A percentile compares a stretch with the other conserved stretches of the same genome.
Conservation (phyloP, 192 early-diverging fungal species). For the Allomyces arbusculus region DNA sequence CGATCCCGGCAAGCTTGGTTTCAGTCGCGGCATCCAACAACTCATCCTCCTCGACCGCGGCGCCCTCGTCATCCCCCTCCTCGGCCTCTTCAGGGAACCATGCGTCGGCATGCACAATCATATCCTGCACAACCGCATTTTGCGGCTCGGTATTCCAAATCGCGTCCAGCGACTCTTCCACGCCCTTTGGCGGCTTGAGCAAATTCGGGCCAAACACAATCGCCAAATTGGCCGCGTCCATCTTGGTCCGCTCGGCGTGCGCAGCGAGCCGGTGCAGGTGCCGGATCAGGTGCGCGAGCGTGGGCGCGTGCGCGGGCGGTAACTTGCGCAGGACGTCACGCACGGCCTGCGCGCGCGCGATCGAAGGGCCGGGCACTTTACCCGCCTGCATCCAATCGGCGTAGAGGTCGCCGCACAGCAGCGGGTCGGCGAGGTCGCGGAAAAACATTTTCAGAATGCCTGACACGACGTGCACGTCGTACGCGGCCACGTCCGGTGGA, state of each 20-base stretch:
- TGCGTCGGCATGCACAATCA: neutral
- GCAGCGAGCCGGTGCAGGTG: neutral
- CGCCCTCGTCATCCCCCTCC: too few relatives aligned
- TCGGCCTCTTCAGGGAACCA: too few relatives aligned
- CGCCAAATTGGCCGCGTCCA: conserved; percentile 65
- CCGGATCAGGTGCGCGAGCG: neutral
- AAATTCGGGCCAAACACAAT: conserved; percentile 90
- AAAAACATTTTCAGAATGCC: neutral
- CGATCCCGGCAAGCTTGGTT: too few relatives aligned
- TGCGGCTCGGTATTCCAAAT: neutral
- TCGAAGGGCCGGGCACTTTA: neutral
- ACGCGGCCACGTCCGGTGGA: neutral
- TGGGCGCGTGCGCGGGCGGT: neutral
- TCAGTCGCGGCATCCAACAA: too few relatives aligned
- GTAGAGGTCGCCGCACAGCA: neutral
- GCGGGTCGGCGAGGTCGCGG: neutral
- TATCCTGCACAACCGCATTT: neutral
- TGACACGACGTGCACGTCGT: neutral
- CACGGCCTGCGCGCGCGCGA: neutral
- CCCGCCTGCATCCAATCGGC: neutral
- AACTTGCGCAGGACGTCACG: neutral
- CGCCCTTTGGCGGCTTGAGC: conserved; percentile 25
- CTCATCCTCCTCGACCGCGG: too few relatives aligned
- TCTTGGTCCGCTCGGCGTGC: conserved; percentile 44
- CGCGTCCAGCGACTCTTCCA: neutral